Conservation (phyloP, 2,329 filamentous ascomycete species). For the Fusarium chuoi region DNA sequence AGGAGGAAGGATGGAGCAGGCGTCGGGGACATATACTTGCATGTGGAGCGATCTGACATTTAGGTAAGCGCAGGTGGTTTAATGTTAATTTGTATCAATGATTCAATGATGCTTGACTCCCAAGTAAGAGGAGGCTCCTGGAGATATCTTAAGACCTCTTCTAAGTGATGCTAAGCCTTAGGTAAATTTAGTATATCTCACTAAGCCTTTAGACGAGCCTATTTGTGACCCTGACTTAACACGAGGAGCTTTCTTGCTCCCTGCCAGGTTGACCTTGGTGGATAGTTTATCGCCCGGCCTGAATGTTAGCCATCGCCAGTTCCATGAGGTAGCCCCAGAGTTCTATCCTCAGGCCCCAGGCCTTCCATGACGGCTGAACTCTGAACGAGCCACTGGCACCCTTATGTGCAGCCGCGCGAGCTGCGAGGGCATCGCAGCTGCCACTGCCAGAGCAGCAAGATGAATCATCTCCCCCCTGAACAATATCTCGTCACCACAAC, state of each 20-base stretch:
- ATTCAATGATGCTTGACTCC: not conserved
- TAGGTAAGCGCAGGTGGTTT: conserved; percentile 8
- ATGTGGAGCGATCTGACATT: conserved; percentile 39
- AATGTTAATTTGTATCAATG: not conserved
- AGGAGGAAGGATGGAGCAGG: conserved; percentile 14
- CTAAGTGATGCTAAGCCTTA: not conserved
- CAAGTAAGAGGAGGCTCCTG: not conserved
- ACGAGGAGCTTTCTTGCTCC: not conserved
- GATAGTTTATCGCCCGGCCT: not conserved
- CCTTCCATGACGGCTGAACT: not conserved
- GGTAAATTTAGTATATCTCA: not conserved
- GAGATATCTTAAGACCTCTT: not conserved
- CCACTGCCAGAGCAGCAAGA: not conserved
- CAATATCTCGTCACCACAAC: not conserved
- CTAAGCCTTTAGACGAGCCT: not conserved
- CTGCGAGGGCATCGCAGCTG: not conserved
- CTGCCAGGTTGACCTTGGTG: not conserved
- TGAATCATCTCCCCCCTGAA: not conserved
- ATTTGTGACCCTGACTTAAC: no score
- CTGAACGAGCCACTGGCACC: not conserved
- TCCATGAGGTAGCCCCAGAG: not conserved
- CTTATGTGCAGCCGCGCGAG: not conserved
- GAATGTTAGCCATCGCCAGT: not conserved
- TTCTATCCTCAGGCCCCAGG: not conserved
- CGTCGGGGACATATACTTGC: conserved; percentile 30